These are phyloP conservation scores for Penicillium oxalicum DNA, from an alignment of 2,329 filamentous ascomycete species.

Conservation along the genomic window DNA sequence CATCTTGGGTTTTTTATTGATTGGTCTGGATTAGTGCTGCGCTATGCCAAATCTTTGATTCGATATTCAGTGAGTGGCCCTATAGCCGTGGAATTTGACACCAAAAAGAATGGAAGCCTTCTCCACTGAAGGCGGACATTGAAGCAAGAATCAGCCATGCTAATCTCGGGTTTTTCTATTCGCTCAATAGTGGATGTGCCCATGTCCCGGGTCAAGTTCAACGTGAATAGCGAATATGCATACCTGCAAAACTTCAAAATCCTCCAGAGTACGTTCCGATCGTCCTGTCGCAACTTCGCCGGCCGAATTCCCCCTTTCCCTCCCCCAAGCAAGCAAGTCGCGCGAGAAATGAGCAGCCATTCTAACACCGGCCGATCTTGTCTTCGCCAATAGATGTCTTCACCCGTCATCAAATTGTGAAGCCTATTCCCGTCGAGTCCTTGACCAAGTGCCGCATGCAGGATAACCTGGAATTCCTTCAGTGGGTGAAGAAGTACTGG, in stretches of 20 bases:
- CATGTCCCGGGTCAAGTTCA: conserved; percentile 96
- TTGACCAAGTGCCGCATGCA: conserved; percentile 99
- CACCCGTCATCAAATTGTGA: conserved; percentile 78
- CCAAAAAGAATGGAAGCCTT: conserved; percentile 1
- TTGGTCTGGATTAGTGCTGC: conserved; percentile 60
- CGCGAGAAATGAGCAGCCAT: not conserved
- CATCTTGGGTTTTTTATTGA: conserved; percentile 9
- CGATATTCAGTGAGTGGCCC: conserved; percentile 68
- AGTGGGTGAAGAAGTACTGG: conserved; percentile 96
- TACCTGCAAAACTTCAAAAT: conserved; percentile 99
- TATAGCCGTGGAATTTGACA: not conserved
- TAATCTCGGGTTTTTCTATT: conserved; percentile 3
- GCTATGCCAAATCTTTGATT: conserved; percentile 95
- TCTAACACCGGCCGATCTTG: conserved; percentile 6
- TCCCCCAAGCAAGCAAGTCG: too few relatives aligned
- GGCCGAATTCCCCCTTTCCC: not conserved
- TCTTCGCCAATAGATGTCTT: conserved; percentile 58
- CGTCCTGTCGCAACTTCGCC: not conserved
- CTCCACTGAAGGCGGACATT: not conserved
- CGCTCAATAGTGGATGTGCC: conserved; percentile 65
- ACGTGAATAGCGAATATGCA: conserved; percentile 92
- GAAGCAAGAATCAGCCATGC: conserved; percentile 9
- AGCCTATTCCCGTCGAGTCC: conserved; percentile 78
- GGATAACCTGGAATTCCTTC: conserved; percentile 97
- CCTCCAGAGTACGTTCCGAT: conserved; percentile 68